Base-by-base conservation (phyloP, 2,329 filamentous ascomycete species). In the Ceratocystis huliohia region DNA sequence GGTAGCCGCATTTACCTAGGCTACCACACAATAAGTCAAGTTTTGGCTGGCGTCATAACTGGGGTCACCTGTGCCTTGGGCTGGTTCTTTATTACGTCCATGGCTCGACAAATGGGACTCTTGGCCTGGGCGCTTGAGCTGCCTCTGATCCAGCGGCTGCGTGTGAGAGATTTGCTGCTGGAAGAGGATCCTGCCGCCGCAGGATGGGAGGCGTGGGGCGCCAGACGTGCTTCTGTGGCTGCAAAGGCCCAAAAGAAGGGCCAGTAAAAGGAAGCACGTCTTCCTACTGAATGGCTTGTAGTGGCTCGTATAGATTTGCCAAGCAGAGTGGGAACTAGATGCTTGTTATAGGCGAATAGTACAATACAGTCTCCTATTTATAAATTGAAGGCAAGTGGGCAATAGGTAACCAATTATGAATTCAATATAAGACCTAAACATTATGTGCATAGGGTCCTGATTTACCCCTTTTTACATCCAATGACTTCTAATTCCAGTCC, bases 161-260 rank as follows among this genome's bases (percentile, higher is more conserved):
- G 93, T 68, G 78, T 96, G 61, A 81, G 94, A 68, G 94, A 99
- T 75, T 77, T 99, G 69, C 85, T 95, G 13, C 81, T 95, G 5
- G 87, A 88, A 74, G 93, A 97, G 76, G 93, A 97, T 75, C 76
- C 96, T 71, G 87, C 87, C 44, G 91, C 96, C 77, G 88, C 91
- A 53, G 94, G 94, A 1, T 99, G 93, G 93, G 89, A 92, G 76
- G 87, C 89, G 74, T 97, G 92, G 91, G 87, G 93, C 75, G 78
- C 80, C 62, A 76, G 72, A 70, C 78, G 78, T 70, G 72, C 71
- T 48, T 53, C n/a, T 13, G 30, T n/a, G n/a, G 22, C 57, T 28
- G 45, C 22, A 17, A 61, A 45, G 61, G n/a, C 10, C 20, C 59
- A 68, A 64, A 64, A 64, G 37, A 61, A 56, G 50, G 37, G 25